Percentiles rank a stretch among this genome's conserved stretches.
Evolutionary conservation across 352 stramenopile genomes (phyloP).

Genomic region (Globisporangium iwayamae): DNA sequence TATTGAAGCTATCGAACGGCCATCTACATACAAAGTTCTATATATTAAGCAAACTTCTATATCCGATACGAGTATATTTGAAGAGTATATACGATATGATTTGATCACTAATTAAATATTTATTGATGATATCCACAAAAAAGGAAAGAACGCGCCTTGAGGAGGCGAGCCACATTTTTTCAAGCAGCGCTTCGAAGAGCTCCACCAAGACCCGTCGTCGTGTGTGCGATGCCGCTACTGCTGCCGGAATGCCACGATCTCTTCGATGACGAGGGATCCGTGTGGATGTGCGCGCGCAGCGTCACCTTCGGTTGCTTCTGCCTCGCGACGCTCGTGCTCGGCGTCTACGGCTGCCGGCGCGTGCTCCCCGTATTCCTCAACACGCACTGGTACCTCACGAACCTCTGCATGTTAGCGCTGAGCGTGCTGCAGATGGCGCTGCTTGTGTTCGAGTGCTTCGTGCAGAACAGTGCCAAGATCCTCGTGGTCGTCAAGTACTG

Average conservation of each 20-base stretch:
- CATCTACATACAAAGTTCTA: too few relatives aligned
- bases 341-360: constrained; percentile 37
- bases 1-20: too few relatives aligned
- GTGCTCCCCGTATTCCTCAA: constrained; percentile 58
- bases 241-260: constrained; percentile 54
- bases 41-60: too few relatives aligned
- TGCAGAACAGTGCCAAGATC: constrained; percentile 52
- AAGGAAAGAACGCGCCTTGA: background rate
- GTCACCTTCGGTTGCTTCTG: constrained; percentile 57
- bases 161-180: background rate
- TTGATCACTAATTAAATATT: too few relatives aligned
- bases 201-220: background rate
- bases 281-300: constrained; percentile 58
- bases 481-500: constrained; percentile 74
- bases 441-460: constrained; percentile 59
- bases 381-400: constrained; percentile 55
- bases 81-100: background rate
- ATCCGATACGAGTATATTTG: too few relatives aligned
- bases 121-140: too few relatives aligned
- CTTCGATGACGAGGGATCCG: constrained; percentile 22
- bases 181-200: background rate
- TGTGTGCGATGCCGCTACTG: constrained; percentile 18
- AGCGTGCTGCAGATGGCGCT: constrained; percentile 61
- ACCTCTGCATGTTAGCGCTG: constrained; percentile 59
- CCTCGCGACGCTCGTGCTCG: constrained; percentile 43